These are phyloP conservation scores for Uncinocarpus reesii DNA, from an alignment of 2,329 filamentous ascomycete genomes.

Conservation along the genomic window DNA sequence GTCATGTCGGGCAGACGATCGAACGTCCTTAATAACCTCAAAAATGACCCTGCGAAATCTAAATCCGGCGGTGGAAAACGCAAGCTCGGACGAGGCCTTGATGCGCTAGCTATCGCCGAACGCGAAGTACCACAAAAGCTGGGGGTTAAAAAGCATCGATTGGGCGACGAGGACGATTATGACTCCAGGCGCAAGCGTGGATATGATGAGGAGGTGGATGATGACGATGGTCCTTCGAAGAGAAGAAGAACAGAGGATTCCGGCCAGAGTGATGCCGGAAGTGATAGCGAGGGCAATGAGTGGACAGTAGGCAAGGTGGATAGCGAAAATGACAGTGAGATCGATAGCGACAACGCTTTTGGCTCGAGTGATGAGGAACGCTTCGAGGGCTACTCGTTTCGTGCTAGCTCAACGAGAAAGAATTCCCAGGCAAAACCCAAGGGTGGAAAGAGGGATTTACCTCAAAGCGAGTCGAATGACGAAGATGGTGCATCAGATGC, in stretches of 20 bases:
- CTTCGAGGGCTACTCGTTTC: slow-evolving; percentile 66
- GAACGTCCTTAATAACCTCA: slow-evolving; percentile 29
- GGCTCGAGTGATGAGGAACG: slow-evolving; percentile 78
- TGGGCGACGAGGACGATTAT: slow-evolving; percentile 47
- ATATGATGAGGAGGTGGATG: slow-evolving; percentile 34
- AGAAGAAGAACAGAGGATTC: slow-evolving; percentile 35
- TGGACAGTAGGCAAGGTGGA: slow-evolving; percentile 67
- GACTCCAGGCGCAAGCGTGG: slow-evolving; percentile 33
- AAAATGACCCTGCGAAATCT: slow-evolving; percentile 33
- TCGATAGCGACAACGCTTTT: slow-evolving; percentile 73
- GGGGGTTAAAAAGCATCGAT: slow-evolving; percentile 47
- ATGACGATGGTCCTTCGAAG: slow-evolving; percentile 32
- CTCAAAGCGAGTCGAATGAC: slow-evolving; percentile 39
- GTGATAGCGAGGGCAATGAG: slow-evolving; percentile 74
- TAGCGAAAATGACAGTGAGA: slow-evolving; percentile 56
- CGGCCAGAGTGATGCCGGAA: slow-evolving; percentile 55
- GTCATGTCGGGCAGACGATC: slow-evolving; percentile 36
- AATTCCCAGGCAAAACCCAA: slow-evolving; percentile 18
- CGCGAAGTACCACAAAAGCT: slow-evolving; percentile 43
- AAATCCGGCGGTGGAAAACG: slow-evolving; percentile 37
- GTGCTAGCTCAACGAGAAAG: slow-evolving; percentile 45
- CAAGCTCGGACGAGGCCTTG: slow-evolving; percentile 39
- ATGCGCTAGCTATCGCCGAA: slow-evolving; percentile 58
- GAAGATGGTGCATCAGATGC: slow-evolving; percentile 30
- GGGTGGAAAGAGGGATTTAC: slow-evolving; percentile 30